Evolutionary conservation across 305 asterid genomes (phyloP), one percentile per base, ranked within the genome.

Genomic region (Solanum hybrid): DNA sequence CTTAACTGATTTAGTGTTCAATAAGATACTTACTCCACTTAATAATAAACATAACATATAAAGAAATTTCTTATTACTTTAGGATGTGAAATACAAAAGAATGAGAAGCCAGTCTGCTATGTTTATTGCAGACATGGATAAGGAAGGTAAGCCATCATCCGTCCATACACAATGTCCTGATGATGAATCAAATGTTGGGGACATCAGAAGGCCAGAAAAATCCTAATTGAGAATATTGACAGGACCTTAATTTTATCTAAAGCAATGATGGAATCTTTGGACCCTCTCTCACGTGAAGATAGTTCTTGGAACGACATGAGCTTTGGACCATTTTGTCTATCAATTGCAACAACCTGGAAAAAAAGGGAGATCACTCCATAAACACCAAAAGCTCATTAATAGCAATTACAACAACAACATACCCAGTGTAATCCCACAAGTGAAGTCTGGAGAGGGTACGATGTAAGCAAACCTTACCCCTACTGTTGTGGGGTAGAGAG

Each of bases 241-340:
- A 86, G 69, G 86, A 97, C 99, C 99, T 97, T 95, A 77, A 97
- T 96, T 90, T 93, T 97, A 89, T 95, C 97, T 38, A 94, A 80
- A 13, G 94, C 93, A 89, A 96, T 92, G 88, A 91, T 72, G 89
- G 98, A 94, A 90, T 94, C 97, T 92, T 94, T 95, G 85, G 95
- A 94, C 94, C 99, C 99, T 91, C 98, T 96, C 92, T 95, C 98
- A 90, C 99, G 95, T 86, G 99, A 93, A 91, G 99, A 95, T 88
- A 97, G 93, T 92, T 97, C 98, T 92, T 97, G 99, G 91, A 97
- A 97, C 76, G 99, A 94, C 98, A 93, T 93, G 79, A 97, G 98
- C 94, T 93, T 97, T 92, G 91, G 90, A 89, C 92, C 90, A 91
- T 94, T 94, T 88, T 92, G 93, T 88, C 98, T 92, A 93, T 97